These are phyloP conservation scores for Hyaloscypha variabilis DNA, from an alignment of 495 filamentous ascomycete species.

Conservation along the genomic window DNA sequence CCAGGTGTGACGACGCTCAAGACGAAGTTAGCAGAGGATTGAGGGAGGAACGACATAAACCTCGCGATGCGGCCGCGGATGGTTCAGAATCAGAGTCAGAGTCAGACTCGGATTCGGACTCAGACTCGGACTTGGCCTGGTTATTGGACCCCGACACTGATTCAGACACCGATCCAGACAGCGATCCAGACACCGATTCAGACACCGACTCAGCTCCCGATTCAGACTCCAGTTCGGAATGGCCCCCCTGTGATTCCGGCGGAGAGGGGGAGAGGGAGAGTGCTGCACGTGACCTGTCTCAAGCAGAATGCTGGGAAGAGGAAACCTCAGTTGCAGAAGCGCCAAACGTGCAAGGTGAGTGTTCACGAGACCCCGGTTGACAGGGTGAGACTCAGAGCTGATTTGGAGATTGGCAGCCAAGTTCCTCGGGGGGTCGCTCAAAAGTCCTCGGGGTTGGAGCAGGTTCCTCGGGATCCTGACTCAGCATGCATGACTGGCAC, in stretches of 20 bases:
- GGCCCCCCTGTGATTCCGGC: not conserved
- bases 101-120: constrained; percentile 2
- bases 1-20: constrained; percentile 7
- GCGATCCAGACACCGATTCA: constrained; percentile 13
- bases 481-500: not conserved
- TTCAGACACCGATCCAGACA: constrained; percentile 4
- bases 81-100: constrained; percentile 8
- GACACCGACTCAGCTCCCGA: constrained; percentile 4
- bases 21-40: not conserved
- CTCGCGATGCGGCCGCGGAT: too few species aligned
- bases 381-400: not conserved
- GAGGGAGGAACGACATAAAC: not conserved
- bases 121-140: too few species aligned
- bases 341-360: not conserved
- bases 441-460: constrained; percentile 3
- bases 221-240: constrained; percentile 17
- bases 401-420: not conserved
- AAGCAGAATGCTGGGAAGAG: not conserved
- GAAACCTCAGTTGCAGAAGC: not conserved
- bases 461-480: constrained; percentile 13
- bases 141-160: constrained; percentile 9
- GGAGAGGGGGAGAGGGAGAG: not conserved
- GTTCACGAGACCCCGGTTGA: not conserved
- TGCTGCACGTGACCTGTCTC: constrained; percentile 3
- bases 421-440: not conserved